These are phyloP conservation scores for Polyporus arcularius DNA, from an alignment of 768 basidiomycete genomes.

Conservation along the genomic window DNA sequence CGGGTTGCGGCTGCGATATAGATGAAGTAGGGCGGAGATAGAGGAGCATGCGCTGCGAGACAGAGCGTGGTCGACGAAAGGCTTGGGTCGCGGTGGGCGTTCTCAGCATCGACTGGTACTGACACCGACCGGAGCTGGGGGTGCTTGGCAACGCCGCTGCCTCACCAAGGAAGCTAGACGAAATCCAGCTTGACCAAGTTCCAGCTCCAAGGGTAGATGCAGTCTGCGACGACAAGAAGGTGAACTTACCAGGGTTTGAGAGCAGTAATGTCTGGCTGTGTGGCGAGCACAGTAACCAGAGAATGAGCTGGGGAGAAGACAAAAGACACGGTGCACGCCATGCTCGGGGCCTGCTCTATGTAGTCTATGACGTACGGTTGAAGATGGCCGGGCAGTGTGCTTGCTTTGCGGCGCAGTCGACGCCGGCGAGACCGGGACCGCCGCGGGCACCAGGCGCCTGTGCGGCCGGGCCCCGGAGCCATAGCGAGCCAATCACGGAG, in stretches of 20 bases:
- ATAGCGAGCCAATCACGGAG: conserved; percentile 17
- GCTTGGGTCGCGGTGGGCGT: neutral
- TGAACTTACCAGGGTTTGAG: no score
- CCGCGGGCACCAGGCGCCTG: neutral
- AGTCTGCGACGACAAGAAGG: no score
- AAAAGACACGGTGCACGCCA: neutral
- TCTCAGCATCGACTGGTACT: neutral
- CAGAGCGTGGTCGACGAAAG: neutral
- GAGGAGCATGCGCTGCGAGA: neutral
- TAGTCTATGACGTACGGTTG: neutral
- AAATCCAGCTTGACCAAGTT: no score
- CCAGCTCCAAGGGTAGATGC: no score
- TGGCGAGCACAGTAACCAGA: neutral
- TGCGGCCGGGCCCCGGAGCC: conserved; percentile 15
- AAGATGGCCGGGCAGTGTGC: neutral
- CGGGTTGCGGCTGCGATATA: neutral
- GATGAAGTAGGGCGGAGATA: neutral
- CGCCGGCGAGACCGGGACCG: neutral
- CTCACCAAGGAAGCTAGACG: no score
- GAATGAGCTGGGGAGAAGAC: neutral
- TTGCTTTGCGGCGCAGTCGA: neutral
- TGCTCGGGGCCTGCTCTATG: neutral
- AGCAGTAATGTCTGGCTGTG: no score
- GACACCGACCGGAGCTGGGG: no score
- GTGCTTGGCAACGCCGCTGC: no score